These are phyloP conservation scores for Erigeron philadelphicus DNA, from an alignment of 140 eudicot species.

Conservation along the genomic window DNA sequence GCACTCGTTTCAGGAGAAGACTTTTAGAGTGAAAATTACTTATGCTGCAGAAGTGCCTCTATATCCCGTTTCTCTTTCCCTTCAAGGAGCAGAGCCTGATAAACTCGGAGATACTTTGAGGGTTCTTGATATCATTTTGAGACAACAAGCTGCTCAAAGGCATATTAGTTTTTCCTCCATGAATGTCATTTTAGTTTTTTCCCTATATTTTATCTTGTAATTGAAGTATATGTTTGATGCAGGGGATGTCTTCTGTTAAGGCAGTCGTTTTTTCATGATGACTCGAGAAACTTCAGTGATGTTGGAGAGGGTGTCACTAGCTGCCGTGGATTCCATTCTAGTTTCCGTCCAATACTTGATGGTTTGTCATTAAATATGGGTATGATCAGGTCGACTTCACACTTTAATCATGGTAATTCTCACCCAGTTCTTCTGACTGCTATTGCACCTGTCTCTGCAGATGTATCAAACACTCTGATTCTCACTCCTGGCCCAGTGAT, in stretches of 20 bases:
- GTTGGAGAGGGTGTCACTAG: slow-evolving; percentile 83
- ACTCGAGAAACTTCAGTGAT: slow-evolving; percentile 59
- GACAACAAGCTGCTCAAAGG: slow-evolving; percentile 94
- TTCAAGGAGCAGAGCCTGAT: slow-evolving; percentile 55
- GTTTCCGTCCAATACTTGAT: slow-evolving; percentile 69
- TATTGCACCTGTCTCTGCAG: slow-evolving; percentile 36
- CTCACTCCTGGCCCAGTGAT: slow-evolving; percentile 89
- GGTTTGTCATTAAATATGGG: slow-evolving; percentile 91
- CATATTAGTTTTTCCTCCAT: slow-evolving; percentile 11
- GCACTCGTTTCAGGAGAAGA: slow-evolving; percentile 49
- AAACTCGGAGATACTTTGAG: slow-evolving; percentile 68
- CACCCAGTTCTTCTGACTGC: slow-evolving; percentile 6
- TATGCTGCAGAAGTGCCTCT: slow-evolving; percentile 67
- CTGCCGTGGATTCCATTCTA: slow-evolving; percentile 71
- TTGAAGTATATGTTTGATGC: slow-evolving; percentile 30
- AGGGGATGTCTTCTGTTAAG: slow-evolving; percentile 88
- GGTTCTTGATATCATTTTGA: slow-evolving; percentile 73
- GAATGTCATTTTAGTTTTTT: slow-evolving; percentile 1
- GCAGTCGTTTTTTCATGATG: slow-evolving; percentile 84
- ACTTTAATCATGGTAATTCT: slow-evolving; percentile 13
- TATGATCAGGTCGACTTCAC: slow-evolving; percentile 25
- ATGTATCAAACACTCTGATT: slow-evolving; percentile 78
- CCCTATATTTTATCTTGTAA: slow-evolving; percentile 14
- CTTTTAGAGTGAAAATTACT: slow-evolving; percentile 59
- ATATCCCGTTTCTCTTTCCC: slow-evolving; percentile 43